These are phyloP conservation scores for Cryptosporidium meleagridis DNA, from an alignment of 169 alveolate genomes.

Conservation along the genomic window DNA sequence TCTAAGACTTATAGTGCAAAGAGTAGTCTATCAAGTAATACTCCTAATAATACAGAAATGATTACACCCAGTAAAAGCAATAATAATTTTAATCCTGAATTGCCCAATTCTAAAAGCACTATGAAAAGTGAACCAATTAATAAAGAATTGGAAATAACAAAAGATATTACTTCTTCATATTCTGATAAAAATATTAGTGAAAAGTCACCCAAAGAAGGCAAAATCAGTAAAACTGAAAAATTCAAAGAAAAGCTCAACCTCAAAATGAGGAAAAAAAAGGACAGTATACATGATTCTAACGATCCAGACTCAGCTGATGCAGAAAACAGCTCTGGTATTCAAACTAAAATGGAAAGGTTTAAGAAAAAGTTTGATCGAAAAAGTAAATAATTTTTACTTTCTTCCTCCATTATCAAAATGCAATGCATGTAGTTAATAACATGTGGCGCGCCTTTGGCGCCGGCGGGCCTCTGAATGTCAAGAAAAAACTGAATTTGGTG, in stretches of 20 bases:
- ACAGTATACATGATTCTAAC: neutral
- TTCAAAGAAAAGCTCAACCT: slow-evolving; percentile 20
- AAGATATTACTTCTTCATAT: neutral
- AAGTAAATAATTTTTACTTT: neutral
- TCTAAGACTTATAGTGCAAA: neutral
- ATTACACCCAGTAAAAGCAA: neutral
- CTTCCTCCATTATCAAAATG: neutral
- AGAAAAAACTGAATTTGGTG: neutral
- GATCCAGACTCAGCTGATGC: neutral
- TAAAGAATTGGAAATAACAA: neutral
- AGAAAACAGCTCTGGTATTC: neutral
- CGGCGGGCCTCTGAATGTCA: neutral
- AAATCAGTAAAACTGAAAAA: slow-evolving; percentile 45
- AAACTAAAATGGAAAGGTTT: slow-evolving; percentile 8
- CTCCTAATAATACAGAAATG: neutral
- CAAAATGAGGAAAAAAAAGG: slow-evolving; percentile 7
- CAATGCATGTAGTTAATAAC: neutral
- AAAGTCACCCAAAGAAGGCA: slow-evolving; percentile 7
- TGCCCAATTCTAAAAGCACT: neutral
- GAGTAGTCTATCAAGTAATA: neutral
- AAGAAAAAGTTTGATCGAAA: slow-evolving; percentile 6
- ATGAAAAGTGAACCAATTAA: neutral
- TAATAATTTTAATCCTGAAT: neutral
- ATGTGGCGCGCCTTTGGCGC: neutral
- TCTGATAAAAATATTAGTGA: slow-evolving; percentile 10